These are phyloP conservation scores for Diplodia mutila DNA, from an alignment of 2,329 filamentous ascomycete genomes.

Conservation along the genomic window DNA sequence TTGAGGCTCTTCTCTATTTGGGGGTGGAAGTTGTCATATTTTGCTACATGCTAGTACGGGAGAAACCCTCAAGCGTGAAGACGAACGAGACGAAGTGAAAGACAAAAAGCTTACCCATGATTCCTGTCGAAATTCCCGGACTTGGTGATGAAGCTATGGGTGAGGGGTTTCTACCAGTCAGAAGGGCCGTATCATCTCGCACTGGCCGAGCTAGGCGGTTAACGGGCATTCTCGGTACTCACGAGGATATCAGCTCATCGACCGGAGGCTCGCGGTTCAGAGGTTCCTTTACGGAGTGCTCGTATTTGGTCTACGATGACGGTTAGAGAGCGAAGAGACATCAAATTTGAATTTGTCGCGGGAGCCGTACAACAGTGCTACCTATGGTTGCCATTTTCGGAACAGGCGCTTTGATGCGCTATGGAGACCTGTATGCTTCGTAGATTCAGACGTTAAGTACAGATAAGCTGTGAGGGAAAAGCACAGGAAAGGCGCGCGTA, in stretches of 20 bases:
- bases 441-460: too few species aligned
- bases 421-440: background rate
- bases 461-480: background rate
- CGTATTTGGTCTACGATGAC: slow-evolving; percentile 26
- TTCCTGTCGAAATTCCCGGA: slow-evolving; percentile 60
- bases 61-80: background rate
- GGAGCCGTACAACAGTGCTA: background rate
- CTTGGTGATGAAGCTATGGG: slow-evolving; percentile 52
- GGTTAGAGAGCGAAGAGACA: background rate
- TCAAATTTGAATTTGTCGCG: too few species aligned
- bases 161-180: background rate
- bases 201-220: background rate
- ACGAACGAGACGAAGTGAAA: background rate
- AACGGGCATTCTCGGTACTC: background rate
- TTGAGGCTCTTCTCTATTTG: background rate
- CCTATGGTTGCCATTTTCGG: background rate
- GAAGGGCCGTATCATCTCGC: background rate
- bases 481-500: too few species aligned
- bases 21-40: too few species aligned
- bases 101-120: slow-evolving; percentile 44
- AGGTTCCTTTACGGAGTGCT: slow-evolving; percentile 51
- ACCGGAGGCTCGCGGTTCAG: slow-evolving; percentile 55
- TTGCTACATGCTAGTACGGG: background rate
- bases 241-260: slow-evolving; percentile 51
- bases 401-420: background rate